Conservation (phyloP, 2,329 filamentous ascomycete species). For the Mollisia scopiformis region DNA sequence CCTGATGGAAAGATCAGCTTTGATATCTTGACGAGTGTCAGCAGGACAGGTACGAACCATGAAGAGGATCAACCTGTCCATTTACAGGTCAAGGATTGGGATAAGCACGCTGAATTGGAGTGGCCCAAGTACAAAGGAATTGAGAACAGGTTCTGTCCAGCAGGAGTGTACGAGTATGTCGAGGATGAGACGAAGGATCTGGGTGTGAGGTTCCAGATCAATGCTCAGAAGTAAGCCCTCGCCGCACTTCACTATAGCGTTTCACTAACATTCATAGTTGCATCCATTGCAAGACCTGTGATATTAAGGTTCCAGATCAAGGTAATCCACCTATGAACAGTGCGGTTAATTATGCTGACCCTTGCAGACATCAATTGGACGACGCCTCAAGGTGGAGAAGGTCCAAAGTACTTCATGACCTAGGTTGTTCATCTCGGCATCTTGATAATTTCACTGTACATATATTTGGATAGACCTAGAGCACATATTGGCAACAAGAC, state of each 20-base stretch:
- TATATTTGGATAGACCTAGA: background rate
- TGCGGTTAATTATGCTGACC: too few species aligned
- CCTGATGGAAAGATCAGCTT: conserved; percentile 95
- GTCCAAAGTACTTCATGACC: conserved; percentile 73
- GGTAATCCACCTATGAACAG: too few species aligned
- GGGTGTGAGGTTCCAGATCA: conserved; percentile 96
- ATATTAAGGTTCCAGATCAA: conserved; percentile 95
- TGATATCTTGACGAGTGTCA: conserved; percentile 94
- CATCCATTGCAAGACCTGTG: conserved; percentile 99
- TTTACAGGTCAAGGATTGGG: conserved; percentile 93
- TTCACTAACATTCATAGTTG: conserved; percentile 62
- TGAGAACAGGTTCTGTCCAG: conserved; percentile 96
- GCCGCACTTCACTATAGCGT: background rate
- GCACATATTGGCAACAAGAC: background rate
- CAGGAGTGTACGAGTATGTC: conserved; percentile 96
- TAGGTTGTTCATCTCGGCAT: conserved; percentile 23
- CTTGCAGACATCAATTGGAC: conserved; percentile 87
- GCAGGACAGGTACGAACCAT: conserved; percentile 94
- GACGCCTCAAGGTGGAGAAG: conserved; percentile 88
- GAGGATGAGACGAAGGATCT: conserved; percentile 86
- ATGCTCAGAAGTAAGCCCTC: conserved; percentile 85
- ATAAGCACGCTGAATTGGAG: conserved; percentile 79
- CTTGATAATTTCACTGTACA: background rate
- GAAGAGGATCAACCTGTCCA: conserved; percentile 98
- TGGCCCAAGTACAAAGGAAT: conserved; percentile 90